Evolutionary conservation across 1,139 yeast genomes (phyloP).

Genomic region (Diutina sp.): DNA sequence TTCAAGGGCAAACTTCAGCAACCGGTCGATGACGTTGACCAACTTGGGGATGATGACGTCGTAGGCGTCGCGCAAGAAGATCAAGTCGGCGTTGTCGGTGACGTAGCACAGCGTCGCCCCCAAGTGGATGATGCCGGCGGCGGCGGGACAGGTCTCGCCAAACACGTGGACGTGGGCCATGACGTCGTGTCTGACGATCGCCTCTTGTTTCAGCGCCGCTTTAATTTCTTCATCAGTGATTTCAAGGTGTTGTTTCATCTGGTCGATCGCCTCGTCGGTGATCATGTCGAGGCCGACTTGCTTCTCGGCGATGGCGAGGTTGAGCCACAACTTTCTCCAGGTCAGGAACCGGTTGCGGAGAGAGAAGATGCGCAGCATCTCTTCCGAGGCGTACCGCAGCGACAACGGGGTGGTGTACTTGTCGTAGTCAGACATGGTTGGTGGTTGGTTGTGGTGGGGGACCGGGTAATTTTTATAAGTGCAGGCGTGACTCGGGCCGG

Average conservation of each 20-base stretch:
- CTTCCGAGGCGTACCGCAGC: slow-evolving; percentile 94
- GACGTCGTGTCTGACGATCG: slow-evolving; percentile 97
- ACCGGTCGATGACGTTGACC: slow-evolving; percentile 88
- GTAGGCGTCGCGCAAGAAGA: slow-evolving; percentile 90
- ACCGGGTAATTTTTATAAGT: background rate
- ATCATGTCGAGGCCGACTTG: slow-evolving; percentile 77
- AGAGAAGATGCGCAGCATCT: slow-evolving; percentile 89
- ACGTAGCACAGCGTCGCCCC: slow-evolving; percentile 98
- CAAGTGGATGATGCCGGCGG: slow-evolving; percentile 94
- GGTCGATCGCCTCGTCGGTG: slow-evolving; percentile 81
- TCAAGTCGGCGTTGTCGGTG: slow-evolving; percentile 95
- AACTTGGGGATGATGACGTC: slow-evolving; percentile 88
- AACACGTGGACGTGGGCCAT: slow-evolving; percentile 98
- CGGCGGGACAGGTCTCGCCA: slow-evolving; percentile 87
- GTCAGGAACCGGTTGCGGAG: slow-evolving; percentile 90
- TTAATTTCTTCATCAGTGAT: slow-evolving; percentile 90
- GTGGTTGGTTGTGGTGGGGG: background rate
- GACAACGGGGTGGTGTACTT: slow-evolving; percentile 86
- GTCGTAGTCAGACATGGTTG: slow-evolving; percentile 32
- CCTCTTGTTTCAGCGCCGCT: slow-evolving; percentile 85
- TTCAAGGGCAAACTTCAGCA: slow-evolving; percentile 76
- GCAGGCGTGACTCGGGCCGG: slow-evolving; percentile 2
- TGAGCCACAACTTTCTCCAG: slow-evolving; percentile 97
- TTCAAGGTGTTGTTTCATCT: slow-evolving; percentile 63
- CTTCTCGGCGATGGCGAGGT: slow-evolving; percentile 90